Conservation (phyloP, 331 rosid genomes). For the Quercus phellos region DNA sequence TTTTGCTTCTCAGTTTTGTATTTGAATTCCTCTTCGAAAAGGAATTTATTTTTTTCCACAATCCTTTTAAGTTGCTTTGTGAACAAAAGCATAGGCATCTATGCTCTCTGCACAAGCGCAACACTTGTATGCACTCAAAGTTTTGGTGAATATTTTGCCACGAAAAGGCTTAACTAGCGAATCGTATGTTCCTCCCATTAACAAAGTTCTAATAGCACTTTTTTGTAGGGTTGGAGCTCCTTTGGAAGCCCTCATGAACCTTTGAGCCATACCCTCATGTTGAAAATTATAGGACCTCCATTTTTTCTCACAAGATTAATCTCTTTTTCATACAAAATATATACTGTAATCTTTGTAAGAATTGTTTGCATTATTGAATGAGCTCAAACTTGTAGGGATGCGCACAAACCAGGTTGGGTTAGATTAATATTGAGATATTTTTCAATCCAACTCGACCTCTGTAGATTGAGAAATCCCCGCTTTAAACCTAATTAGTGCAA, state of each 20-base stretch:
- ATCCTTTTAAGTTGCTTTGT: not conserved
- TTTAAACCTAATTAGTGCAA: too few species aligned
- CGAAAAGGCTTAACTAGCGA: conserved; percentile 35
- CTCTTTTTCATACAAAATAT: not conserved
- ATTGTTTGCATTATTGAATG: not conserved
- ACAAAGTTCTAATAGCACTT: conserved; percentile 8
- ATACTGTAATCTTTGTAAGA: not conserved
- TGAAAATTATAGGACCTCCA: too few species aligned
- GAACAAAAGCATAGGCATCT: conserved; percentile 27
- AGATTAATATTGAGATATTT: too few species aligned
- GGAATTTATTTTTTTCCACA: not conserved
- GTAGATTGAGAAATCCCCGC: too few species aligned
- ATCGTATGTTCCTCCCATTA: conserved; percentile 18
- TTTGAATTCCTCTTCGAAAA: not conserved
- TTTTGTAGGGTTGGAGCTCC: too few species aligned
- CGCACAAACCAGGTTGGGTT: too few species aligned
- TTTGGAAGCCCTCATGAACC: too few species aligned
- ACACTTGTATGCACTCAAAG: not conserved
- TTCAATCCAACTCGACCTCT: too few species aligned
- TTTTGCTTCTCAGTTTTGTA: not conserved
- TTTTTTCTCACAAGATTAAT: too few species aligned
- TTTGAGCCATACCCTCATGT: too few species aligned
- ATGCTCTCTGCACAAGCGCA: conserved; percentile 26
- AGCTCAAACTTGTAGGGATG: too few species aligned
- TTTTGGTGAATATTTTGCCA: conserved; percentile 28